Percentiles rank a stretch among this genome's conserved stretches.
Conservation (phyloP, 306 rosid genomes). For the Prunus mongolica region DNA sequence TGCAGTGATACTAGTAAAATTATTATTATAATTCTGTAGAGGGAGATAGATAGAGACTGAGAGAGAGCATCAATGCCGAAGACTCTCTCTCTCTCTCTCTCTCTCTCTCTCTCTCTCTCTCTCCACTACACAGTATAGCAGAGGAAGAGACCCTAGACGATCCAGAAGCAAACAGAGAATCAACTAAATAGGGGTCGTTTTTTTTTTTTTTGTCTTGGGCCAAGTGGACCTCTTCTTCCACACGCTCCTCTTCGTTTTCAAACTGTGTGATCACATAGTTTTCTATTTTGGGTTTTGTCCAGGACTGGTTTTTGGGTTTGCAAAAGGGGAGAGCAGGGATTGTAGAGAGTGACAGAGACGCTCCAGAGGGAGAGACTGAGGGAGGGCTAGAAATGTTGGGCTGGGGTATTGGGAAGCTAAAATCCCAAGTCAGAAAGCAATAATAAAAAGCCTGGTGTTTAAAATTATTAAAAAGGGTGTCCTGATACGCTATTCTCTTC, state of each 20-base stretch:
- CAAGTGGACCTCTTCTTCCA: constrained; percentile 9
- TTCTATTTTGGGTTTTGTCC: neutral
- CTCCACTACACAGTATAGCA: neutral
- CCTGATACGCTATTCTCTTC: constrained; percentile 52
- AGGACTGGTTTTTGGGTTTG: neutral
- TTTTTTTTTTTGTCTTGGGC: constrained; percentile 19
- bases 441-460: constrained; percentile 36
- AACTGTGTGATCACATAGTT: neutral
- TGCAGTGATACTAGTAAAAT: constrained; percentile 1
- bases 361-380: constrained; percentile 3
- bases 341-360: constrained; percentile 25
- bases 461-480: constrained; percentile 22
- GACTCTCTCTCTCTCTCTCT: neutral
- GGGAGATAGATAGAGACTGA: neutral
- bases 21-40: neutral
- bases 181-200: constrained; percentile 17
- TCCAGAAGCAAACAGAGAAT: constrained; percentile 8
- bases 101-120: neutral
- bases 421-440: constrained; percentile 80
- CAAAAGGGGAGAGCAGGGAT: neutral
- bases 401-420: constrained; percentile 58
- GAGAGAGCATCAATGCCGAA: neutral
- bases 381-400: constrained; percentile 39
- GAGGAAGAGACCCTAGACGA: neutral
- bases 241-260: constrained; percentile 5